Evolutionary conservation across 108 stramenopile species (phyloP).

Genomic region (Cyclotella sp.): DNA sequence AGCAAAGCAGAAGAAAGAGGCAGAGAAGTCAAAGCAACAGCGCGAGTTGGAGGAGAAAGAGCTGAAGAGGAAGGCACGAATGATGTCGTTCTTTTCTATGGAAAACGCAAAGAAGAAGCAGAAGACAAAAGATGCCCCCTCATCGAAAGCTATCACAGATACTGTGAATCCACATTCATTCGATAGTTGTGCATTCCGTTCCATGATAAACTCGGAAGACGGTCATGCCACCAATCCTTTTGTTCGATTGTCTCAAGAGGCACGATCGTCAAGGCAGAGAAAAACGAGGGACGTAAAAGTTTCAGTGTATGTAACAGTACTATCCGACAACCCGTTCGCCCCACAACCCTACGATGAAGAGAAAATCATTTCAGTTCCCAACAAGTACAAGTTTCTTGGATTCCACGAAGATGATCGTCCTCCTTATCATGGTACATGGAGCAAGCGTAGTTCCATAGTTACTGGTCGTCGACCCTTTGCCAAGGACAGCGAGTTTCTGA

Average conservation of each 20-base stretch:
- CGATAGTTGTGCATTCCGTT: constrained; percentile 58
- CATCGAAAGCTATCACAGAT: not conserved
- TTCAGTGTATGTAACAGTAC: constrained; percentile 50
- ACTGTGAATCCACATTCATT: constrained; percentile 30
- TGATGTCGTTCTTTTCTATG: constrained; percentile 75
- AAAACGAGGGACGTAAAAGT: constrained; percentile 42
- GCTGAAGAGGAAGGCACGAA: constrained; percentile 61
- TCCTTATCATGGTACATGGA: constrained; percentile 92
- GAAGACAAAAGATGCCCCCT: not conserved
- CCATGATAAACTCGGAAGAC: constrained; percentile 39
- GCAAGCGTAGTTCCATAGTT: constrained; percentile 73
- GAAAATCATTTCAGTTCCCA: constrained; percentile 63
- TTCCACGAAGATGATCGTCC: constrained; percentile 89
- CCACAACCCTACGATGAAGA: constrained; percentile 81
- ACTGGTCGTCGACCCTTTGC: constrained; percentile 79
- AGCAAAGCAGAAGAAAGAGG: constrained; percentile 41
- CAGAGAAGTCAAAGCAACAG: constrained; percentile 4
- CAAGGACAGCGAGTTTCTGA: constrained; percentile 67
- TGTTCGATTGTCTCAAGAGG: constrained; percentile 6
- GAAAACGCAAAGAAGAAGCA: constrained; percentile 39
- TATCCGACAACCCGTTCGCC: constrained; percentile 60
- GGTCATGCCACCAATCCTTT: constrained; percentile 23
- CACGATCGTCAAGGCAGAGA: constrained; percentile 19
- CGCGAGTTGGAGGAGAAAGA: constrained; percentile 51
- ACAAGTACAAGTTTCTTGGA: constrained; percentile 82